Evolutionary conservation across 2,329 filamentous ascomycete species (phyloP).

Genomic region (Calonectria crousiana): DNA sequence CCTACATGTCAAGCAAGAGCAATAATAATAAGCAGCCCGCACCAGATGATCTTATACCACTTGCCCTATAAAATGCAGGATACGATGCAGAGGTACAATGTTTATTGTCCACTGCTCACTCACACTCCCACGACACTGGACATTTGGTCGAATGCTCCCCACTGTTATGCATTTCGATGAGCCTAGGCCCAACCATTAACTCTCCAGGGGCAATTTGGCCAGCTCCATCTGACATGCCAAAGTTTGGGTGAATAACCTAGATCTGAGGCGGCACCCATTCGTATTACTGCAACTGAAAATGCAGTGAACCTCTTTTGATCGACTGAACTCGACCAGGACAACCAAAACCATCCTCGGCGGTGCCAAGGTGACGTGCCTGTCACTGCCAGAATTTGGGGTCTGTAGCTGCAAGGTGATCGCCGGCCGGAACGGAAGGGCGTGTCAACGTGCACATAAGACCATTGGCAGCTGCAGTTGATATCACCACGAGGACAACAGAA

Average conservation of each 20-base stretch:
- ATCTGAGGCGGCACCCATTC: background rate
- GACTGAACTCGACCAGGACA: background rate
- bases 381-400: background rate
- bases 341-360: background rate
- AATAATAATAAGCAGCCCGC: background rate
- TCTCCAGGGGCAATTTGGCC: background rate
- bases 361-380: background rate
- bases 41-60: background rate
- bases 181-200: background rate
- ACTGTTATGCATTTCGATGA: conserved; percentile 17
- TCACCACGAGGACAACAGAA: background rate
- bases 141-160: conserved; percentile 27
- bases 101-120: background rate
- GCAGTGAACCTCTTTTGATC: background rate
- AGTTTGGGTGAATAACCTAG: background rate
- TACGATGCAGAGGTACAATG: background rate
- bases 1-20: too few species aligned
- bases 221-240: background rate
- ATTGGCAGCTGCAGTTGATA: conserved; percentile 16
- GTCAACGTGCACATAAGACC: conserved; percentile 15
- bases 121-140: conserved; percentile 15
- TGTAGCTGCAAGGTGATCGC: background rate
- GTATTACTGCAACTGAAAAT: background rate
- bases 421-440: background rate
- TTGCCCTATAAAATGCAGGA: background rate